Evolutionary conservation across 2,329 filamentous ascomycete species (phyloP).

Genomic region (Sporothrix curviconia): DNA sequence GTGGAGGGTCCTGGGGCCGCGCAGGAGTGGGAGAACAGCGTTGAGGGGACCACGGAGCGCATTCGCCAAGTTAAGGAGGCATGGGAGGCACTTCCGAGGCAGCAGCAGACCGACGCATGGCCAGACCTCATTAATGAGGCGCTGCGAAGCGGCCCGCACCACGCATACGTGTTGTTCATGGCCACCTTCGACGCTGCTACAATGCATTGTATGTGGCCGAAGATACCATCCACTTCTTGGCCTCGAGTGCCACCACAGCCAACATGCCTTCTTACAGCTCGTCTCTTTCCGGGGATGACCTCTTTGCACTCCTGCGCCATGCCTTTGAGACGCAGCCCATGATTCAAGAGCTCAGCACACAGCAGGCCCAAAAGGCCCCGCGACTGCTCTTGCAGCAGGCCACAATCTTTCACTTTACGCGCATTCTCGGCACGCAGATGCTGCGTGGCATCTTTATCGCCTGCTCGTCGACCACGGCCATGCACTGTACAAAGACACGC

Average conservation of each 20-base stretch:
- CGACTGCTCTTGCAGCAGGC: conserved; percentile 32
- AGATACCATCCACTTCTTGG: conserved; percentile 31
- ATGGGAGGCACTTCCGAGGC: no score
- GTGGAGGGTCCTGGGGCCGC: no score
- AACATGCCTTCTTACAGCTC: no score
- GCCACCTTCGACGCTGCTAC: conserved; percentile 31
- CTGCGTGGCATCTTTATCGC: conserved; percentile 30
- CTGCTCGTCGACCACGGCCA: conserved; percentile 27
- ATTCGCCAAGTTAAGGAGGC: no score
- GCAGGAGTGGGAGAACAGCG: no score
- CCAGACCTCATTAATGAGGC: conserved; percentile 31
- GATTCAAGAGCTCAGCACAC: no score
- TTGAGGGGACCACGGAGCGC: no score
- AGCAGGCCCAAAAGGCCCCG: no score
- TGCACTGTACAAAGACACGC: conserved; percentile 36
- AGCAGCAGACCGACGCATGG: conserved; percentile 27
- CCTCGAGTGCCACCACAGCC: no score
- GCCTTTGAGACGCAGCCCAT: no score
- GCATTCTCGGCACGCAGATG: conserved; percentile 15
- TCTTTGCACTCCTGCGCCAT: no score
- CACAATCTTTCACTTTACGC: conserved; percentile 25
- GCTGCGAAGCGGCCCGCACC: conserved; percentile 28
- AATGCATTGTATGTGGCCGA: conserved; percentile 33
- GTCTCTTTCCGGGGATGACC: no score
- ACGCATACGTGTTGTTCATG: conserved; percentile 28